Evolutionary conservation across 2,329 filamentous ascomycete genomes (phyloP).

Genomic region (Graphilbum fragrans): DNA sequence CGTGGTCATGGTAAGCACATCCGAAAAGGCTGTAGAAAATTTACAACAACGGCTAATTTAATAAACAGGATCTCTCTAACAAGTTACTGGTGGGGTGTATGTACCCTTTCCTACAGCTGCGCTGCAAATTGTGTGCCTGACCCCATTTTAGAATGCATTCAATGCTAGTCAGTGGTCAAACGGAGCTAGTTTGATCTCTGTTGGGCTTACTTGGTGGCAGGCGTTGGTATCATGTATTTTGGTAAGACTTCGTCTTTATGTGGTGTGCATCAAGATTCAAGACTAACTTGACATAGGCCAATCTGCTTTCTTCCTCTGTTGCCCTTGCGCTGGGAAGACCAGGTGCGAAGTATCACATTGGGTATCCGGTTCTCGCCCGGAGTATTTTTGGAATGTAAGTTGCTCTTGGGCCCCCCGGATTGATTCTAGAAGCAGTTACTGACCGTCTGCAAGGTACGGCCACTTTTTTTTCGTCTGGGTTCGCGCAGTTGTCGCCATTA

Average conservation of each 20-base stretch:
- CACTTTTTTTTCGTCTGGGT: too few relatives aligned
- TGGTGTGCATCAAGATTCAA: too few relatives aligned
- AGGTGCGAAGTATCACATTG: conserved; percentile 6
- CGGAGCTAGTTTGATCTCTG: conserved; percentile 3
- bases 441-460: too few relatives aligned
- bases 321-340: conserved; percentile 3
- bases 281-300: too few relatives aligned
- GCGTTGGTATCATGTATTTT: conserved; percentile 4
- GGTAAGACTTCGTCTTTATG: too few relatives aligned
- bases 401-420: too few relatives aligned
- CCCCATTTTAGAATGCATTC: conserved; percentile 3
- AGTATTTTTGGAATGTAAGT: too few relatives aligned
- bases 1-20: conserved; percentile 4
- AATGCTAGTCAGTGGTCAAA: conserved; percentile 9
- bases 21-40: neutral
- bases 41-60: neutral
- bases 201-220: conserved; percentile 9
- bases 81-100: conserved; percentile 8
- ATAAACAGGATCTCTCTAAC: conserved; percentile 5
- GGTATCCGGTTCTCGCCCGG: too few relatives aligned
- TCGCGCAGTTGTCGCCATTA: too few relatives aligned
- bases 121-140: neutral
- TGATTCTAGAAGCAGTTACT: too few relatives aligned
- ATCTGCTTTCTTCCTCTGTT: conserved; percentile 1
- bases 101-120: neutral